Base-by-base conservation (phyloP, 2,329 filamentous ascomycete genomes). In the Stromatinia cepivora region DNA sequence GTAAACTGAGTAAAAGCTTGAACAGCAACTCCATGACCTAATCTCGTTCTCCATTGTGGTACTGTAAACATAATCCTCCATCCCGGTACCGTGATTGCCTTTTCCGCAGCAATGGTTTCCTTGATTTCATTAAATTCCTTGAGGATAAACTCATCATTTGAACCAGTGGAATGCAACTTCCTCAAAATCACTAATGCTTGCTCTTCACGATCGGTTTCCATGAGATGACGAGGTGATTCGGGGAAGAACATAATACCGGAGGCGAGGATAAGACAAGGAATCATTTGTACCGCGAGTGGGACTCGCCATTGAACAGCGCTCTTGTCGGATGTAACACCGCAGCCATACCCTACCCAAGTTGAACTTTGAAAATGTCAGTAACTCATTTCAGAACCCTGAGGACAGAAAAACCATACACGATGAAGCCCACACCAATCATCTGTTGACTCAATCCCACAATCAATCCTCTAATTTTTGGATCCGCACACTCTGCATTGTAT, bases 141-240 rank as follows among this genome's bases (percentile, higher is more conserved):
- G 22, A 86, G 78, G 57, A 91, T 85, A 76, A 83, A 87, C 1
- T 85, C 84, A n/a, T 86, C 84, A 72, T 87, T 84, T 79, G 1
- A 78, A 79, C 91, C 91, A 70, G 91, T 83, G 2, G 90, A 81
- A 77, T 94, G 92, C 1, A 94, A 84, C 66, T 84, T 84, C 0
- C 90, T 90, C 0, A 94, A 84, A 0, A 88, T 91, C 61, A 80
- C 77, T 11, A 93, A 83, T 3, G 90, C 91, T 68, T 90, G 80
- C 1, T 91, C 88, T 31, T 84, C 77, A n/a, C 83, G 83, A 70
- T 87, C 87, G 73, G 93, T 85, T 74, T 91, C 90, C 75, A 94
- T 91, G 50, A 94, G 86, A 90, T 92, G 94, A 69, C 89, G 71
- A 20, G 86, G 86, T 8, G 84, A 88, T 79, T 94, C 92, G 0